Percentiles rank a stretch among this genome's conserved stretches.
Conservation (phyloP, 2,329 filamentous ascomycete genomes). For the Pseudogymnoascus sp. region DNA sequence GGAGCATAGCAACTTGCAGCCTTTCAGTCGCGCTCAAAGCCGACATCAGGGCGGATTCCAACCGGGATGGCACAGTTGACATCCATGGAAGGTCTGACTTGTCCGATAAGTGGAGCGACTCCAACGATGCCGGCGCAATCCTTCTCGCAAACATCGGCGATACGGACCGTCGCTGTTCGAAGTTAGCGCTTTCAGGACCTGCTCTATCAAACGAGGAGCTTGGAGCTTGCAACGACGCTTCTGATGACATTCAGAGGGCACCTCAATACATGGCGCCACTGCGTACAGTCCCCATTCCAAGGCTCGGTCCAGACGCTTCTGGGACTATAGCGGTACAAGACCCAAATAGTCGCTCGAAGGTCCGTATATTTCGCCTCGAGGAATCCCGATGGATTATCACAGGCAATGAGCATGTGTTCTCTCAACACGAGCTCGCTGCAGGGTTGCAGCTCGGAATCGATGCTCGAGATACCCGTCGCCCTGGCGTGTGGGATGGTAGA, state of each 20-base stretch:
- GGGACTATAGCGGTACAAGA: neutral
- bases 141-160: slow-evolving; percentile 34
- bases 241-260: slow-evolving; percentile 27
- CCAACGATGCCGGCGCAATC: slow-evolving; percentile 25
- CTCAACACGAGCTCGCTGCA: neutral
- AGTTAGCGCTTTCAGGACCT: neutral
- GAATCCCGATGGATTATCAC: neutral
- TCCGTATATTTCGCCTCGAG: neutral
- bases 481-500: neutral
- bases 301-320: neutral
- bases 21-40: slow-evolving; percentile 8
- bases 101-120: slow-evolving; percentile 23
- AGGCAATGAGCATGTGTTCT: neutral
- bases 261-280: slow-evolving; percentile 30
- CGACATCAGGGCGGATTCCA: slow-evolving; percentile 32
- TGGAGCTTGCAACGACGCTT: slow-evolving; percentile 32
- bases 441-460: neutral
- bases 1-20: neutral
- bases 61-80: slow-evolving; percentile 32
- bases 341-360: neutral
- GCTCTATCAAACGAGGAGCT: slow-evolving; percentile 24
- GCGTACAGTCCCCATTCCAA: slow-evolving; percentile 19
- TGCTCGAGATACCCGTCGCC: neutral
- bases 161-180: slow-evolving; percentile 27
- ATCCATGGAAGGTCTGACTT: slow-evolving; percentile 17